Evolutionary conservation across 371 early-diverging fungal genomes (phyloP).

Genomic region (Apophysomyces elegans): DNA sequence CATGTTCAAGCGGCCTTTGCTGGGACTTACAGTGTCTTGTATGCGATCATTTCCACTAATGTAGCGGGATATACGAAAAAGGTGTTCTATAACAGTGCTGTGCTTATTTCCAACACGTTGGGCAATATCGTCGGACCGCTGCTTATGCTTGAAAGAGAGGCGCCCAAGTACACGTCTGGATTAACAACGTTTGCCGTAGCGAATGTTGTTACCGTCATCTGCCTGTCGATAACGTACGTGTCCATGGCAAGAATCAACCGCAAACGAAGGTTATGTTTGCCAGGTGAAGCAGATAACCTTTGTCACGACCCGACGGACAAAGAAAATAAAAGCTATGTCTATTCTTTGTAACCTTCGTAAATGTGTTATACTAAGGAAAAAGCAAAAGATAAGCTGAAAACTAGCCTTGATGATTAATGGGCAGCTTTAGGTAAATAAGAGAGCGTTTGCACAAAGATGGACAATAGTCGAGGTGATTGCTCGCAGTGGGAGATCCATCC

Average conservation of each 20-base stretch:
- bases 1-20: slow-evolving; percentile 26
- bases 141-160: slow-evolving; percentile 25
- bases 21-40: slow-evolving; percentile 32
- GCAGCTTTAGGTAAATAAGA: neutral
- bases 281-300: slow-evolving; percentile 5
- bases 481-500: no score
- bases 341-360: slow-evolving; percentile 5
- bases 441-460: neutral
- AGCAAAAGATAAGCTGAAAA: neutral
- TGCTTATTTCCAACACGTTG: slow-evolving; percentile 31
- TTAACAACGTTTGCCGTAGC: slow-evolving; percentile 32
- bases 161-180: slow-evolving; percentile 24
- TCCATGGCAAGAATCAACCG: slow-evolving; percentile 26
- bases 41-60: slow-evolving; percentile 33
- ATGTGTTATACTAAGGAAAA: neutral
- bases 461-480: neutral
- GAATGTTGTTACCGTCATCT: slow-evolving; percentile 30
- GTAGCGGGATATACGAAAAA: slow-evolving; percentile 49
- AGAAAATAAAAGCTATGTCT: slow-evolving; percentile 29
- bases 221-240: slow-evolving; percentile 26
- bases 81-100: slow-evolving; percentile 34
- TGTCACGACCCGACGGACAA: slow-evolving; percentile 31
- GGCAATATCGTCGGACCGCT: slow-evolving; percentile 45
- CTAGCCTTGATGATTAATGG: neutral
- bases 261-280: slow-evolving; percentile 18